phyloP scores from a whole-genome alignment of 2,329 filamentous ascomycete species.

The Ascocoryne sarcoides region DNA sequence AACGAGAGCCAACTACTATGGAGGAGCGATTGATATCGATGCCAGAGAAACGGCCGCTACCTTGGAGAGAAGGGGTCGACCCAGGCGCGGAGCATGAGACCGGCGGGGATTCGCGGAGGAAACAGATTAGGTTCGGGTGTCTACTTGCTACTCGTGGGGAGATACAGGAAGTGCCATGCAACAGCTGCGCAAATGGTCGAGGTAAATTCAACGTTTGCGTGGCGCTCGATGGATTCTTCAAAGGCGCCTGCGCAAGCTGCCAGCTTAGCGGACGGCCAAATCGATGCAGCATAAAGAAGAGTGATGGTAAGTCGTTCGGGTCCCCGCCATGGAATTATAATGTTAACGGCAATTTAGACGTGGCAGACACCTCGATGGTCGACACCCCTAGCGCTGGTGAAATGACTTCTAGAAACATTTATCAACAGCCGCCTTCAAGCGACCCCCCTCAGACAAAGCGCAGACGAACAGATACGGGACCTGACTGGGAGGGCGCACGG shows the following conservation, averaged over 20 bases:
- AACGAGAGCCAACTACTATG: conserved; percentile 11
- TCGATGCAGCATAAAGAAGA: conserved; percentile 26
- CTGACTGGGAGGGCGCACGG: conserved; percentile 22
- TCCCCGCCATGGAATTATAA: not conserved
- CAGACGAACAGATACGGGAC: conserved; percentile 15
- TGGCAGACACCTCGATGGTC: conserved; percentile 10
- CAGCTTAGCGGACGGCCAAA: conserved; percentile 27
- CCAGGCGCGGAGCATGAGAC: conserved; percentile 25
- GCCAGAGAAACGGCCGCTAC: conserved; percentile 23
- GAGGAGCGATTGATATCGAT: conserved; percentile 26
- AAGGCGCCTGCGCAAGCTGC: conserved; percentile 28
- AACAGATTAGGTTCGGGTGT: conserved; percentile 28
- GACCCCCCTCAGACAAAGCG: conserved; percentile 17
- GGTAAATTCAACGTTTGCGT: conserved; percentile 27
- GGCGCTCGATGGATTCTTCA: conserved; percentile 27
- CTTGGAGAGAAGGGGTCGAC: conserved; percentile 26
- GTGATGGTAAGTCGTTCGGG: conserved; percentile 21
- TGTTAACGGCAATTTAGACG: conserved; percentile 5
- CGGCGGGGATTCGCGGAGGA: conserved; percentile 26
- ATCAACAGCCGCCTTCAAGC: conserved; percentile 4
- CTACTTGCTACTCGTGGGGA: conserved; percentile 26
- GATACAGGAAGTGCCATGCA: conserved; percentile 20
- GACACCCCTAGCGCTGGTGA: conserved; percentile 7
- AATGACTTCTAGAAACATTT: conserved; percentile 6
- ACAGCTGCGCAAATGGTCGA: conserved; percentile 25